These are phyloP conservation scores for Verticillium nubilum DNA, from an alignment of 2,329 filamentous ascomycete genomes.

Conservation along the genomic window DNA sequence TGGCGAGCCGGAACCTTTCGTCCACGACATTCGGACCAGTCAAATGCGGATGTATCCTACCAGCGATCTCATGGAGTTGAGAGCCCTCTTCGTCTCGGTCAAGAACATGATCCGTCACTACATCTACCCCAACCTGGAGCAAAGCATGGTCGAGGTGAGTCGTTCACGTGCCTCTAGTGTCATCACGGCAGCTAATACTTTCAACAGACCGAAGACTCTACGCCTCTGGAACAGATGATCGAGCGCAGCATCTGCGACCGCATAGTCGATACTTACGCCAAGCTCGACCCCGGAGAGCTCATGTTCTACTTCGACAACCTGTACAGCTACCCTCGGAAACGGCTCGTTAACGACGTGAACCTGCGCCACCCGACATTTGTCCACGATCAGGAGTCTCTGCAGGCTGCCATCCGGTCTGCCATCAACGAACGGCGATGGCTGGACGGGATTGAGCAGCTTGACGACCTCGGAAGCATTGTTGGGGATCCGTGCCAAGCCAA, in stretches of 20 bases:
- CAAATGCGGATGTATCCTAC: slow-evolving; percentile 39
- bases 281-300: slow-evolving; percentile 44
- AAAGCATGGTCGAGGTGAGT: slow-evolving; percentile 28
- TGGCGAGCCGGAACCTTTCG: slow-evolving; percentile 30
- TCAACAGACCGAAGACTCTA: slow-evolving; percentile 2
- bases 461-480: slow-evolving; percentile 31
- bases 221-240: slow-evolving; percentile 8
- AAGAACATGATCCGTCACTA: slow-evolving; percentile 37
- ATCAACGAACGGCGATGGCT: slow-evolving; percentile 31
- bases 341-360: slow-evolving; percentile 36
- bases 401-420: slow-evolving; percentile 29
- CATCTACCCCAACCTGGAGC: slow-evolving; percentile 39
- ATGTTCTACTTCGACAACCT: slow-evolving; percentile 41
- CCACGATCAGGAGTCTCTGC: slow-evolving; percentile 39
- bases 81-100: slow-evolving; percentile 39
- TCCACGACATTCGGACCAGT: slow-evolving; percentile 33
- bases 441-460: slow-evolving; percentile 19
- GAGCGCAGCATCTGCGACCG: slow-evolving; percentile 17
- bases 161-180: not conserved
- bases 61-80: slow-evolving; percentile 36
- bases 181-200: not conserved
- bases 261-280: slow-evolving; percentile 39
- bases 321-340: slow-evolving; percentile 37
- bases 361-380: slow-evolving; percentile 35
- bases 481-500: slow-evolving; percentile 34